Conservation (phyloP, 768 basidiomycete species). For the Termitomyces sp. region DNA sequence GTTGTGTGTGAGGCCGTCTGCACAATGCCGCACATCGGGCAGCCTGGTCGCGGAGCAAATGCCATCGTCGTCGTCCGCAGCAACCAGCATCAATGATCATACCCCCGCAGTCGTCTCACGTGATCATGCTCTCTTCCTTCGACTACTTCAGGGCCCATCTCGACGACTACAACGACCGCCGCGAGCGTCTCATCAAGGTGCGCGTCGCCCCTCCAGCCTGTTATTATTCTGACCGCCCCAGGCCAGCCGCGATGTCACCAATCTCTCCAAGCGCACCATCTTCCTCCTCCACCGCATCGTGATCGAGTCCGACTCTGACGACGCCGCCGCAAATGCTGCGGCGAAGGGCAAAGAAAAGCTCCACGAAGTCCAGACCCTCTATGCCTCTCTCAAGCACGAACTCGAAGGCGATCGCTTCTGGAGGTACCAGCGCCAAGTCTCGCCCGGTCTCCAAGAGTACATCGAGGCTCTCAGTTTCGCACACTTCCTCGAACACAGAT, state of each 20-base stretch:
- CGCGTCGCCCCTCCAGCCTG: constrained; percentile 2
- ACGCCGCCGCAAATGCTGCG: constrained; percentile 42
- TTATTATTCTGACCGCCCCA: constrained; percentile 26
- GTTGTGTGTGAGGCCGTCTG: constrained; percentile 48
- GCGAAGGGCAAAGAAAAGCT: constrained; percentile 58
- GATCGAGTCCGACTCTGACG: constrained; percentile 34
- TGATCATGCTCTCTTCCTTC: constrained; percentile 39
- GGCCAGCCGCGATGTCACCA: constrained; percentile 87
- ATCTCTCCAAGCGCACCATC: constrained; percentile 89
- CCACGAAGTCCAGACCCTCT: constrained; percentile 61
- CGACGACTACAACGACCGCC: constrained; percentile 81
- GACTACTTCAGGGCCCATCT: constrained; percentile 65
- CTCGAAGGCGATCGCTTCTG: constrained; percentile 71
- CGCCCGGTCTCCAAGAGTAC: constrained; percentile 90
- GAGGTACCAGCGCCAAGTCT: constrained; percentile 72
- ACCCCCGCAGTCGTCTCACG: constrained; percentile 12
- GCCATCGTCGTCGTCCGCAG: constrained; percentile 33
- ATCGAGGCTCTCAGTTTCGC: constrained; percentile 92
- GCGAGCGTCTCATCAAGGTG: constrained; percentile 92
- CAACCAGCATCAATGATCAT: background rate
- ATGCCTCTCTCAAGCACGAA: constrained; percentile 60
- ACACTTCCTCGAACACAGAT: constrained; percentile 72
- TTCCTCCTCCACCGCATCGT: constrained; percentile 84
- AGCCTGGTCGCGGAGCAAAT: constrained; percentile 65
- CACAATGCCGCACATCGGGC: constrained; percentile 77